phyloP scores from a whole-genome alignment of 2,329 filamentous ascomycete genomes.

The Clonostachys byssicola region DNA sequence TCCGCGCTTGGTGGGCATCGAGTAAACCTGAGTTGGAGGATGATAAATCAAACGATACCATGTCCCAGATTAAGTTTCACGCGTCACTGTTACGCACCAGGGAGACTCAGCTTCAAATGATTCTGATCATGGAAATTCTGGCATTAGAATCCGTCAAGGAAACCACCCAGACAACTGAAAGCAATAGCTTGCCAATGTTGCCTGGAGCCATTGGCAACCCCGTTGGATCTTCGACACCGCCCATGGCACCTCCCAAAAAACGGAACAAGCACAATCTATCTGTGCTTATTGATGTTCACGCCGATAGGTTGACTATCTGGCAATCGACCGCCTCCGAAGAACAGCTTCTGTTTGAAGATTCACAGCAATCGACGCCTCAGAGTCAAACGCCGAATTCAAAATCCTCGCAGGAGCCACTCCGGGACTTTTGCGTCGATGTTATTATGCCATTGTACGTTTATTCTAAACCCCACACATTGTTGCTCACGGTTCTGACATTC shows the following conservation, averaged over 20 bases:
- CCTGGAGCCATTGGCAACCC: constrained; percentile 24
- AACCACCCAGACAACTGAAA: constrained; percentile 32
- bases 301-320: constrained; percentile 80
- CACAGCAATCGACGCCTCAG: constrained; percentile 28
- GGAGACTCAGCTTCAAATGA: constrained; percentile 78
- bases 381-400: constrained; percentile 11
- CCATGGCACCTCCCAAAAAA: constrained; percentile 43
- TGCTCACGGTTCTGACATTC: constrained; percentile 22
- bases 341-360: constrained; percentile 42
- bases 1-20: constrained; percentile 67
- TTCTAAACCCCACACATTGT: too few relatives aligned
- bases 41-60: constrained; percentile 39
- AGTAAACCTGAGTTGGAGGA: constrained; percentile 48
- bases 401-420: constrained; percentile 56
- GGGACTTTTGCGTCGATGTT: constrained; percentile 76
- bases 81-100: constrained; percentile 65
- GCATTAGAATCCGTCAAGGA: constrained; percentile 57
- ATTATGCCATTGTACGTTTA: constrained; percentile 69
- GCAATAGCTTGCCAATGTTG: constrained; percentile 37
- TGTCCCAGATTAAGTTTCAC: constrained; percentile 55
- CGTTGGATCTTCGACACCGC: constrained; percentile 12
- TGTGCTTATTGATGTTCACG: constrained; percentile 65
- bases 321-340: constrained; percentile 68
- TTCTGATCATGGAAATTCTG: constrained; percentile 72
- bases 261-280: constrained; percentile 59